Base-by-base conservation (phyloP, 2,329 filamentous ascomycete genomes). In the Fusarium gaditjirri region DNA sequence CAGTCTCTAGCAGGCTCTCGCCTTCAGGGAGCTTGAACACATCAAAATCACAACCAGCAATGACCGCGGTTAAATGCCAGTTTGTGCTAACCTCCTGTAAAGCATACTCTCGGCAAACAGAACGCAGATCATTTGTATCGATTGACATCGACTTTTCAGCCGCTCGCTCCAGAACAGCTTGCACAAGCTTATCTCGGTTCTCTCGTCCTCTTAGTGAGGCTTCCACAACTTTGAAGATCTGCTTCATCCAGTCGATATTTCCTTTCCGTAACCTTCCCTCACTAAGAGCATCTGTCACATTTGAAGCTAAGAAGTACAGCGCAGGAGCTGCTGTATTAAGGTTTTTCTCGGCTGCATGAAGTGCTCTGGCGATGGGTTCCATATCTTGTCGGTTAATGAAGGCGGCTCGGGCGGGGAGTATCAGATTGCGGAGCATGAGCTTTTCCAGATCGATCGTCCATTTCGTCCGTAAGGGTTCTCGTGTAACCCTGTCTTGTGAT, bases 351-450 rank as follows among this genome's bases (percentile, higher is more conserved):
- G 83, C 80, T 27, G 83, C 78, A 6, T 82, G 78, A 4, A 88
- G 79, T 3, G 85, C 83, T 29, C 78, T 77, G 17, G 81, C 77
- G 25, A 88, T 75, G 9, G 83, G 74, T 29, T 83, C 82, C 43
- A 85, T 77, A 31, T 82, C 82, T 42, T 81, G 80, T 27, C 80
- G 81, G 61, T 82, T 83, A 21, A 86, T 69, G 62, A 86, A 90
- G 2, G 80, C 78, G 3, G 84, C 82, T 62, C 86, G 83, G 2
- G 86, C 84, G 2, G 88, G 87, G 4, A 87, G 81, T 49, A 89
- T 83, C 61, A 90, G 79, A 71, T 84, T 87, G 36, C 82, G 82
- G 47, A 84, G 83, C 72, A 89, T 80, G 53, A 90, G 87, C 5
- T 77, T 81, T 54, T 84, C 82, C 3, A 90, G 77, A 46, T 86